Evolutionary conservation across 305 asterid genomes (phyloP).

Genomic region (Solanum aculeatissimum): DNA sequence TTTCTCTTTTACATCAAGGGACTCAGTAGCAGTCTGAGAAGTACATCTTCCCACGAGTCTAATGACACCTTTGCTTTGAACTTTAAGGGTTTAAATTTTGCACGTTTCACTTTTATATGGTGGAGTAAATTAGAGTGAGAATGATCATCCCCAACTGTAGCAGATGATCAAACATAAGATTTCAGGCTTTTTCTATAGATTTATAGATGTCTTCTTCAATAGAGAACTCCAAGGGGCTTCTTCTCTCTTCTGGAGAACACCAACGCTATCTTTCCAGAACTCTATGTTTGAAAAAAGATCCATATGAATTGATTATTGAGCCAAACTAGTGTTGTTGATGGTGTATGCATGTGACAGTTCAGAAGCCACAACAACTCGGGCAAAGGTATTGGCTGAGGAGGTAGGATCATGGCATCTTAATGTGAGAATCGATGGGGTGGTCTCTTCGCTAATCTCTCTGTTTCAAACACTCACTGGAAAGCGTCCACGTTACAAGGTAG

Average conservation of each 20-base stretch:
- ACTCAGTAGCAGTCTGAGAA: background rate
- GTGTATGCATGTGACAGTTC: constrained; percentile 42
- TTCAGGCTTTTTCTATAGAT: background rate
- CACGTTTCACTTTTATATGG: background rate
- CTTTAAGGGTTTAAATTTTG: background rate
- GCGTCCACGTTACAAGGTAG: constrained; percentile 84
- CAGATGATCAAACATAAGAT: background rate
- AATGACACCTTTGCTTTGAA: background rate
- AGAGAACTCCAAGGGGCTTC: background rate
- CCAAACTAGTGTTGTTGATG: constrained; percentile 2
- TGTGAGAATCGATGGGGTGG: constrained; percentile 78
- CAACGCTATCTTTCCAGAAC: background rate
- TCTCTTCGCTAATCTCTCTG: constrained; percentile 67
- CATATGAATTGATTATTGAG: background rate
- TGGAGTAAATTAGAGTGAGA: background rate
- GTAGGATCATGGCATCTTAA: constrained; percentile 96
- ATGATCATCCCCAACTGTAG: background rate
- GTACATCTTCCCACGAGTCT: background rate
- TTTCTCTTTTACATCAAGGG: background rate
- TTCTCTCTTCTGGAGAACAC: background rate
- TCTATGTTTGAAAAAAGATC: background rate
- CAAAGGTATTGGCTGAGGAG: constrained; percentile 85
- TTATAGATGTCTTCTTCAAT: background rate
- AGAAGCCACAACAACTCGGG: constrained; percentile 75
- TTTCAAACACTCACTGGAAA: constrained; percentile 89